phyloP scores from a whole-genome alignment of 495 filamentous ascomycete genomes.

The Rostrohypoxylon terebratum region DNA sequence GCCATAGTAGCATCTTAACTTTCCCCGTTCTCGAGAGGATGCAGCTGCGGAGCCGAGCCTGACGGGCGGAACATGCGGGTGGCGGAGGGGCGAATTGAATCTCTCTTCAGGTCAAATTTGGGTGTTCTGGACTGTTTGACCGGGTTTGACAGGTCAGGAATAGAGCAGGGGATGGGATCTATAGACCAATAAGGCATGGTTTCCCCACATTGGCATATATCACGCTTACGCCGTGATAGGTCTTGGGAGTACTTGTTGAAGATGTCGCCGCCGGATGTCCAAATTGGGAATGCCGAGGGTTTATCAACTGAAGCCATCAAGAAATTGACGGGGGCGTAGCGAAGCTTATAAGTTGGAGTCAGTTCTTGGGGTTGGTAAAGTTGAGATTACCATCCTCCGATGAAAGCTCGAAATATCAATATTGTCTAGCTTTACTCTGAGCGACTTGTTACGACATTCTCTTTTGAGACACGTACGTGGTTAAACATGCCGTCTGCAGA shows the following conservation, averaged over 20 bases:
- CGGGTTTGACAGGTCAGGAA: slow-evolving; percentile 30
- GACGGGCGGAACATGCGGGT: slow-evolving; percentile 36
- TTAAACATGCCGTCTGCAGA: slow-evolving; percentile 32
- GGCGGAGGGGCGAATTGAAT: slow-evolving; percentile 28
- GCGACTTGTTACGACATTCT: slow-evolving; percentile 10
- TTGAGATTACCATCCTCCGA: background rate
- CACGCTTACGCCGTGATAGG: slow-evolving; percentile 31
- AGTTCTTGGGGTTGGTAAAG: background rate
- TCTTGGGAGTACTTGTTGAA: slow-evolving; percentile 9
- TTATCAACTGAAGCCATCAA: slow-evolving; percentile 23
- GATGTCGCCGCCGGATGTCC: slow-evolving; percentile 43
- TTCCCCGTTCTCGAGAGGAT: slow-evolving; percentile 33
- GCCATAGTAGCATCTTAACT: slow-evolving; percentile 25
- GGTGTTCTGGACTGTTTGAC: slow-evolving; percentile 37
- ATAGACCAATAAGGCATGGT: slow-evolving; percentile 23
- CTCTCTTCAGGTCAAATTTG: slow-evolving; percentile 12
- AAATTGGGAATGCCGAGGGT: slow-evolving; percentile 31
- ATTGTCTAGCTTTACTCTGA: slow-evolving; percentile 7
- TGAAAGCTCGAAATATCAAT: background rate
- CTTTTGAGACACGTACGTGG: slow-evolving; percentile 10
- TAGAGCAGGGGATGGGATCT: slow-evolving; percentile 33
- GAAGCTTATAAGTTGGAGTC: slow-evolving; percentile 31
- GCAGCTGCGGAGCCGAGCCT: slow-evolving; percentile 31
- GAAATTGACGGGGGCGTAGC: slow-evolving; percentile 5
- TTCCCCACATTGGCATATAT: slow-evolving; percentile 42